Percentiles rank a stretch among this genome's conserved stretches.
Evolutionary conservation across 2,329 filamentous ascomycete genomes (phyloP).

Genomic region (Calonectria pseudoturangicola): DNA sequence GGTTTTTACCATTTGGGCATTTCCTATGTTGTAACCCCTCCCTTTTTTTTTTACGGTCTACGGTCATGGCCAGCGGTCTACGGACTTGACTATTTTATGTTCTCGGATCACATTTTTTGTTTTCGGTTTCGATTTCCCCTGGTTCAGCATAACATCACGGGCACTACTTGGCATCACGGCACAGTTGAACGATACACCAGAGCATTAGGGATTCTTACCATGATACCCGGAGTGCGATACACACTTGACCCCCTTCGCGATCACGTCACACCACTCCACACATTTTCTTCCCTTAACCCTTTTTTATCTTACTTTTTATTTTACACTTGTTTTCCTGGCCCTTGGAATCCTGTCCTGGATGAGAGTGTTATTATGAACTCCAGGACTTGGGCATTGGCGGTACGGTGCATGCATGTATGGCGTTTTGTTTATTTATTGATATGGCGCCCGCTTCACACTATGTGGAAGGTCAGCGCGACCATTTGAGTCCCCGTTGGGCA

Average conservation of each 20-base stretch:
- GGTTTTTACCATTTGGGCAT: slow-evolving; percentile 27
- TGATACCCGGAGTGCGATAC: slow-evolving; percentile 65
- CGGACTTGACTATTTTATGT: slow-evolving; percentile 30
- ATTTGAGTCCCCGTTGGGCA: slow-evolving; percentile 28
- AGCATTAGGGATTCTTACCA: slow-evolving; percentile 60
- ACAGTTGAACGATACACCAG: slow-evolving; percentile 59
- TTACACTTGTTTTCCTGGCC: slow-evolving; percentile 44
- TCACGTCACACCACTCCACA: slow-evolving; percentile 63
- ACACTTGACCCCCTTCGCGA: slow-evolving; percentile 57
- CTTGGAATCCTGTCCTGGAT: slow-evolving; percentile 43
- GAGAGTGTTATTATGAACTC: slow-evolving; percentile 44
- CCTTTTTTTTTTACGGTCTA: slow-evolving; percentile 33
- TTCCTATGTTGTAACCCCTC: slow-evolving; percentile 31
- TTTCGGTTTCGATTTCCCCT: slow-evolving; percentile 38
- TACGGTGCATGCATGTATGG: slow-evolving; percentile 56
- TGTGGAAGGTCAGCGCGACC: slow-evolving; percentile 15
- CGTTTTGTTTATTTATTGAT: slow-evolving; percentile 53
- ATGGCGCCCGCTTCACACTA: slow-evolving; percentile 47
- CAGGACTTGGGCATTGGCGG: slow-evolving; percentile 46
- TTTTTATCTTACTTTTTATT: slow-evolving; percentile 37
- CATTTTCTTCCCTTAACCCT: slow-evolving; percentile 51
- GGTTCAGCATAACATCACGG: slow-evolving; percentile 48
- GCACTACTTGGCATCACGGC: slow-evolving; percentile 56
- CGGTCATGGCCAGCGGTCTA: slow-evolving; percentile 42
- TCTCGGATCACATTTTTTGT: slow-evolving; percentile 34